phyloP scores from a whole-genome alignment of 208 protist genomes.

The Acanthamoeba castellanii region DNA sequence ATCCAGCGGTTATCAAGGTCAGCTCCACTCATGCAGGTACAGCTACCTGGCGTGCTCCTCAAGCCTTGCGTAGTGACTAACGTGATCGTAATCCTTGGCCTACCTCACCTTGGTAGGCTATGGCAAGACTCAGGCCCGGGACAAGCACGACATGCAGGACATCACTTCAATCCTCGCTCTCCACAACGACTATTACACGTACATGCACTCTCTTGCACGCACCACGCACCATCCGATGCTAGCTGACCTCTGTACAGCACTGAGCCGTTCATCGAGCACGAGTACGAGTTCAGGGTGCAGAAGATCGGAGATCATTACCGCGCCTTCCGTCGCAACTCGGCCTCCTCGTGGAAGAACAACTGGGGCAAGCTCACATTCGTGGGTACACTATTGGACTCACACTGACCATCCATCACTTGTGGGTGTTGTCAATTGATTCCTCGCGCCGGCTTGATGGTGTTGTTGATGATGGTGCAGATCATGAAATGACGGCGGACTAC shows the following conservation, averaged over 20 bases:
- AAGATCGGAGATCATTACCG: slow-evolving; percentile 66
- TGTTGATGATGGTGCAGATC: background rate
- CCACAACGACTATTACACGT: slow-evolving; percentile 73
- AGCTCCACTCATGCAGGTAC: slow-evolving; percentile 73
- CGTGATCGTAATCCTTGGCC: no score
- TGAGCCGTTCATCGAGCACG: slow-evolving; percentile 62
- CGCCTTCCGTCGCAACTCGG: slow-evolving; percentile 51
- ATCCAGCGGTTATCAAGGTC: slow-evolving; percentile 73
- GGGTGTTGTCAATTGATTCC: no score
- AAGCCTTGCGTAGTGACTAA: no score
- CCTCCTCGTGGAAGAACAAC: slow-evolving; percentile 72
- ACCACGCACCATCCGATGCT: background rate
- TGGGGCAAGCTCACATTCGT: slow-evolving; percentile 49
- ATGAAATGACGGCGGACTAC: slow-evolving; percentile 11
- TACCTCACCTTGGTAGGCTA: background rate
- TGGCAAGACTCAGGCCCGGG: slow-evolving; percentile 32
- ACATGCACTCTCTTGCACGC: background rate
- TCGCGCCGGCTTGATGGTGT: no score
- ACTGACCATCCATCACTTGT: no score
- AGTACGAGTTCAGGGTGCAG: slow-evolving; percentile 71
- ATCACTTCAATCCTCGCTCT: slow-evolving; percentile 38
- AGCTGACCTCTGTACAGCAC: background rate
- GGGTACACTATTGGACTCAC: no score
- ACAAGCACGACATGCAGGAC: slow-evolving; percentile 47
- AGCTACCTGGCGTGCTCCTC: no score